Percentiles rank a stretch among this genome's conserved stretches.
Evolutionary conservation across 768 basidiomycete species (phyloP).

Genomic region (Paxillus ammoniavirescens): DNA sequence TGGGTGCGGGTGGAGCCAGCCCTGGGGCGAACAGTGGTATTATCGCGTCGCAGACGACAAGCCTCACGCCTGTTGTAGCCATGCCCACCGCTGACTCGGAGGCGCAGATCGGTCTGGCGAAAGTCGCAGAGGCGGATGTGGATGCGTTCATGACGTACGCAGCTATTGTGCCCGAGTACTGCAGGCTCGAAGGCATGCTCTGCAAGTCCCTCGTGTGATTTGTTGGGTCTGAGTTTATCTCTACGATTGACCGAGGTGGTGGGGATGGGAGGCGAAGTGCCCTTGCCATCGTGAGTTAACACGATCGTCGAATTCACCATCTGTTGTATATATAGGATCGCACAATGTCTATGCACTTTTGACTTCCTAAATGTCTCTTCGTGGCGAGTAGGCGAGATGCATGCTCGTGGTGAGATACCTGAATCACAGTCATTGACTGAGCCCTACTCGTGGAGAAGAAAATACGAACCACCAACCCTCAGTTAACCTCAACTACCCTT

Average conservation of each 20-base stretch:
- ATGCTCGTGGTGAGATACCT: too few species aligned
- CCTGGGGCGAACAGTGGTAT: constrained; percentile 32
- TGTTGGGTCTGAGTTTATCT: neutral
- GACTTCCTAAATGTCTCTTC: too few species aligned
- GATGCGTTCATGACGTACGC: constrained; percentile 88
- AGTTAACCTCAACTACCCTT: too few species aligned
- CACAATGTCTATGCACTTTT: too few species aligned
- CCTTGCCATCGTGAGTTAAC: neutral
- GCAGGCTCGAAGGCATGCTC: constrained; percentile 75
- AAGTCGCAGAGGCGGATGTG: constrained; percentile 80
- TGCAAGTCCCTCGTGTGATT: constrained; percentile 55
- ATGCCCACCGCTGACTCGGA: constrained; percentile 72
- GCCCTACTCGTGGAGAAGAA: too few species aligned
- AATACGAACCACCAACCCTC: too few species aligned
- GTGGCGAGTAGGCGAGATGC: too few species aligned
- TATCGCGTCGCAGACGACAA: constrained; percentile 45
- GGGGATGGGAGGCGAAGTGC: neutral
- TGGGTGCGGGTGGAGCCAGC: constrained; percentile 33
- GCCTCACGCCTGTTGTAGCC: constrained; percentile 69
- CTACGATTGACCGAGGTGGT: neutral
- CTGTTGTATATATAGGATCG: constrained; percentile 12
- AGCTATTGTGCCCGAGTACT: constrained; percentile 81
- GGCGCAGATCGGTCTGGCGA: constrained; percentile 71
- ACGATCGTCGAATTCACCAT: neutral
- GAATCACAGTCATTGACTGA: too few species aligned